These are phyloP conservation scores for Omphalotus guepiniiformis DNA, from an alignment of 768 basidiomycete genomes.

Conservation along the genomic window DNA sequence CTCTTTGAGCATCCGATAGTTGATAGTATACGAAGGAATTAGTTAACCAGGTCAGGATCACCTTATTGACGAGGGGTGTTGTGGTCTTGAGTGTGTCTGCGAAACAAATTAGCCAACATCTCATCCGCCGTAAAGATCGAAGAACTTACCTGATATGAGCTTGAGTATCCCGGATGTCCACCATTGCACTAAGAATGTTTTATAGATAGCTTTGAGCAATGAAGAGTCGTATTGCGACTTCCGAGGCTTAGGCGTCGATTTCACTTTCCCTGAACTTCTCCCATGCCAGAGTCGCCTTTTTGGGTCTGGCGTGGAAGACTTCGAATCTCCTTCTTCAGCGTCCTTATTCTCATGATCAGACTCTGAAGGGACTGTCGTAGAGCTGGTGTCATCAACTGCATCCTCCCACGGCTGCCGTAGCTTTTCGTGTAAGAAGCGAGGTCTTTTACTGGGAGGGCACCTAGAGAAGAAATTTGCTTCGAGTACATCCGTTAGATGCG, in stretches of 20 bases:
- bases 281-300: neutral
- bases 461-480: constrained; percentile 9
- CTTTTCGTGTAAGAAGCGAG: constrained; percentile 7
- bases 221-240: constrained; percentile 10
- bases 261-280: neutral
- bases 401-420: constrained; percentile 4
- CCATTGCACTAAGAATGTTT: constrained; percentile 1
- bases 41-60: constrained; percentile 45
- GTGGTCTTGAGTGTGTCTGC: constrained; percentile 43
- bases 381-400: neutral
- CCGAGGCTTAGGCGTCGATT: neutral
- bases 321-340: neutral
- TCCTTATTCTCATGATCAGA: neutral
- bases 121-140: neutral
- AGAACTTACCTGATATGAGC: constrained; percentile 17
- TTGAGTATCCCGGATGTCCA: constrained; percentile 10
- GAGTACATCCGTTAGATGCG: neutral
- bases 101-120: neutral
- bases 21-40: constrained; percentile 33
- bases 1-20: constrained; percentile 27
- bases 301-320: neutral
- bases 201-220: constrained; percentile 5
- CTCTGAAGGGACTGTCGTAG: neutral
- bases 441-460: constrained; percentile 8
- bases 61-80: constrained; percentile 44